Conservation (phyloP, 2,329 filamentous ascomycete species). For the Penicillium paneum region DNA sequence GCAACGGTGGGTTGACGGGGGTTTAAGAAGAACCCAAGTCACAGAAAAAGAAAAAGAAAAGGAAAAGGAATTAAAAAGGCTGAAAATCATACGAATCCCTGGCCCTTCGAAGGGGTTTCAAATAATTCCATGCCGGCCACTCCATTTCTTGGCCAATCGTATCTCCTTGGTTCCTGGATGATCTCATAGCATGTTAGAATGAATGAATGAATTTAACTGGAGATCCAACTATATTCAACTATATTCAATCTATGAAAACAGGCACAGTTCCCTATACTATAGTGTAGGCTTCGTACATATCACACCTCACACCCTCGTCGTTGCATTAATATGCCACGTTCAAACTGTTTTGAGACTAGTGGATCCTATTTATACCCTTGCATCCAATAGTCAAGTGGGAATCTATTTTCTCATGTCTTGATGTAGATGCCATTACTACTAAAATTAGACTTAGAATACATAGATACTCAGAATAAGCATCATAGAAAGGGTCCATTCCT, state of each 20-base stretch:
- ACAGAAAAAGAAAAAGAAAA: not conserved
- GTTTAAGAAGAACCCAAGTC: not conserved
- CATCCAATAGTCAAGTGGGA: not conserved
- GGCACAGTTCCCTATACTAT: not conserved
- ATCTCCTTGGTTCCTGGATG: slow-evolving; percentile 2
- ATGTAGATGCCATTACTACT: not conserved
- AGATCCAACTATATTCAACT: not conserved
- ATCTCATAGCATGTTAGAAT: not conserved
- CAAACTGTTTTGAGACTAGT: not conserved
- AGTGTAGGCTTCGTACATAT: not conserved
- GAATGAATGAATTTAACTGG: not conserved
- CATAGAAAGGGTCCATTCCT: not conserved
- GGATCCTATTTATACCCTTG: slow-evolving; percentile 7
- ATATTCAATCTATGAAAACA: not conserved
- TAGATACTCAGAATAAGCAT: not conserved
- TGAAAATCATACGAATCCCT: not conserved
- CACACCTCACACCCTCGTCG: not conserved
- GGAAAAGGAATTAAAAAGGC: not conserved
- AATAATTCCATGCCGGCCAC: slow-evolving; percentile 12
- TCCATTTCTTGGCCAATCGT: slow-evolving; percentile 9
- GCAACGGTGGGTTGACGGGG: not conserved
- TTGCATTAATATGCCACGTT: not conserved
- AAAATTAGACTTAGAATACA: not conserved
- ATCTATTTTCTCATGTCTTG: not conserved
- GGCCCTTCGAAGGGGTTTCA: slow-evolving; percentile 6